These are phyloP conservation scores for Chlamydomonas applanata DNA, from an alignment of 139 green algal species.

Conservation along the genomic window DNA sequence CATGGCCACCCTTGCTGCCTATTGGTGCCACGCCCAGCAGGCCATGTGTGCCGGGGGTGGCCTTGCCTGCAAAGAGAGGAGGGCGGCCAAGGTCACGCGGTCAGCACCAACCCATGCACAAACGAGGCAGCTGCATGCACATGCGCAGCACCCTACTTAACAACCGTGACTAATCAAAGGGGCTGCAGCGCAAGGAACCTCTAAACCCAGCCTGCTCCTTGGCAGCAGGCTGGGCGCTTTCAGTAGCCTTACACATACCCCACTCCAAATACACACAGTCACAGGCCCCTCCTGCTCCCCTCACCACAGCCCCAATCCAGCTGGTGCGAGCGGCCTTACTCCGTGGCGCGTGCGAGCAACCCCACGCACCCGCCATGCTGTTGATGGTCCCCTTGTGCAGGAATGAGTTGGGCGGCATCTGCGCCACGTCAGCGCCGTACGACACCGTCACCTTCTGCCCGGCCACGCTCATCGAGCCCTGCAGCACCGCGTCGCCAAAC, in stretches of 20 bases:
- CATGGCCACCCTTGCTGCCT: conserved; percentile 38
- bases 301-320: too few relatives aligned
- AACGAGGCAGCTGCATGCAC: too few relatives aligned
- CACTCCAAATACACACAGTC: too few relatives aligned
- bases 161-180: too few relatives aligned
- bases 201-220: too few relatives aligned
- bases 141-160: too few relatives aligned
- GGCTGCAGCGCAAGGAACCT: too few relatives aligned
- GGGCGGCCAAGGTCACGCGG: not conserved
- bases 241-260: too few relatives aligned
- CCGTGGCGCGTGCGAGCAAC: not conserved
- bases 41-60: not conserved
- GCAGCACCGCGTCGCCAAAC: conserved; percentile 61
- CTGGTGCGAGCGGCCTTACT: not conserved
- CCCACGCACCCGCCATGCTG: conserved; percentile 11
- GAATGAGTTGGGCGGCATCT: conserved; percentile 31
- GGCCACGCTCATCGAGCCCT: not conserved
- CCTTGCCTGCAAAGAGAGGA: not conserved
- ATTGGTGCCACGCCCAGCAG: conserved; percentile 12
- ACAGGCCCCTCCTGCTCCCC: too few relatives aligned
- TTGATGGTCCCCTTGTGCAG: conserved; percentile 21
- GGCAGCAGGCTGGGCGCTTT: too few relatives aligned
- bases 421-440: conserved; percentile 24
- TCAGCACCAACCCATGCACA: too few relatives aligned
- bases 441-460: not conserved